Evolutionary conservation across 1,139 yeast genomes (phyloP), one percentile per base, ranked within the genome.

Genomic region (Yamadazyma diospyri): DNA sequence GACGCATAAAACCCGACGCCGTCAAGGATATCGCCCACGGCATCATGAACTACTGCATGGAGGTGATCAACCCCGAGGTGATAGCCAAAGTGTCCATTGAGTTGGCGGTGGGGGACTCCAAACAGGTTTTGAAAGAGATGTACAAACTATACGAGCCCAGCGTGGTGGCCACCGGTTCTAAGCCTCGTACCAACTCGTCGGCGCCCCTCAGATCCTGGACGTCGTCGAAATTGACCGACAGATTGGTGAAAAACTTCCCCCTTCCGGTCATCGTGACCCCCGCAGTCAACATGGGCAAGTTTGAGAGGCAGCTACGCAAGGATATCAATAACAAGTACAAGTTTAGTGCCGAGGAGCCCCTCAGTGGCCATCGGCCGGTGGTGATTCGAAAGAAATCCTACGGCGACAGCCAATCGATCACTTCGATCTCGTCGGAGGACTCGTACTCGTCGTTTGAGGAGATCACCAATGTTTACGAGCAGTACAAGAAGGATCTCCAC

Each of bases 211-310:
- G 72, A 33, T 70, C 81, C 7, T 78, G 86, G 84, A 61, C 61
- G 20, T 75, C 84, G 2, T 73, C 78, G 11, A 68, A 76, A 41
- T 53, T 83, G 29, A 72, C 80, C 18, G 89, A 82, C 50, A 59
- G 81, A 33, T 58, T 82, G 33, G 81, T 80, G 22, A 76, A 74
- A 40, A 66, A 69, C 40, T 80, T 72, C 46, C 81, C 85, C 1
- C 64, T 81, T n/a, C 92, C 94, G 0, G 72, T 79, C 5, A 66
- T 81, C 18, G 70, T 81, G 21, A 81, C 78, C 0, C 88, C 92
- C 0, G 80, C 85, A 1, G 62, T 68, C 42, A 78, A 81, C 42
- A 71, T 81, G 78, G 64, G 58, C 35, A 50, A 59, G 12, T 79
- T 77, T 53, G 87, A 81, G 49, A 39, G 50, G 5, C 48, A 56